These are phyloP conservation scores for Zygotorulaspora chibaensis DNA, from an alignment of 805 yeast genomes.

Conservation along the genomic window DNA sequence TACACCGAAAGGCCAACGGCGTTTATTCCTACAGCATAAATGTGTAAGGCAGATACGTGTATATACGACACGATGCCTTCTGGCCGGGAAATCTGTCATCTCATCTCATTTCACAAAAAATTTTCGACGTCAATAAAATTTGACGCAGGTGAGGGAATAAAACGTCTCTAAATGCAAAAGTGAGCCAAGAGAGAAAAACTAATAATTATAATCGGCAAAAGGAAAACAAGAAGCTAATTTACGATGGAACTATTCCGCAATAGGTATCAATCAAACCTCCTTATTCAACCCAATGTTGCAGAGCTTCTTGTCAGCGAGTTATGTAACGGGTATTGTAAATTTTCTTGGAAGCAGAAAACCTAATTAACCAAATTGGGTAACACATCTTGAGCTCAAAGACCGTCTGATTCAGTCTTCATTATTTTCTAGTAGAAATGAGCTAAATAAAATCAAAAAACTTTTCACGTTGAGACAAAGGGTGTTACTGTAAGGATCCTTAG, in stretches of 20 bases:
- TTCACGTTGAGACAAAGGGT: not conserved
- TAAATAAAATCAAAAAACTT: not conserved
- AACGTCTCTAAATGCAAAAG: not conserved
- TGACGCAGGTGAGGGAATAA: constrained; percentile 1
- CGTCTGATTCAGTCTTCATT: too few relatives aligned
- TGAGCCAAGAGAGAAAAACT: not conserved
- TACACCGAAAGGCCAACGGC: too few relatives aligned
- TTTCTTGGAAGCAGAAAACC: constrained; percentile 1
- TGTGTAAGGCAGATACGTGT: too few relatives aligned
- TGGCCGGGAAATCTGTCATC: too few relatives aligned
- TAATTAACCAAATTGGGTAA: constrained; percentile 6
- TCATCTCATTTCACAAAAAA: not conserved
- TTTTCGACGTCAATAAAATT: not conserved
- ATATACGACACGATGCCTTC: too few relatives aligned
- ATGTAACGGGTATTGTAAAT: too few relatives aligned
- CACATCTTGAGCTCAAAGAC: not conserved
- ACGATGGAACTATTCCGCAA: not conserved
- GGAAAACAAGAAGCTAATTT: not conserved
- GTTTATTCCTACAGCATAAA: too few relatives aligned
- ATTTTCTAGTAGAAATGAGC: not conserved
- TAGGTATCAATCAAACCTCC: not conserved
- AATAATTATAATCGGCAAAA: not conserved
- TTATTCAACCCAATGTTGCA: not conserved
- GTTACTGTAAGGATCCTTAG: not conserved
- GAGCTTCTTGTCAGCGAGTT: too few relatives aligned